A percentile compares a stretch with the other conserved stretches of the same genome.
phyloP scores from a whole-genome alignment of 495 filamentous ascomycete genomes.

The Penicillium verhagenii region DNA sequence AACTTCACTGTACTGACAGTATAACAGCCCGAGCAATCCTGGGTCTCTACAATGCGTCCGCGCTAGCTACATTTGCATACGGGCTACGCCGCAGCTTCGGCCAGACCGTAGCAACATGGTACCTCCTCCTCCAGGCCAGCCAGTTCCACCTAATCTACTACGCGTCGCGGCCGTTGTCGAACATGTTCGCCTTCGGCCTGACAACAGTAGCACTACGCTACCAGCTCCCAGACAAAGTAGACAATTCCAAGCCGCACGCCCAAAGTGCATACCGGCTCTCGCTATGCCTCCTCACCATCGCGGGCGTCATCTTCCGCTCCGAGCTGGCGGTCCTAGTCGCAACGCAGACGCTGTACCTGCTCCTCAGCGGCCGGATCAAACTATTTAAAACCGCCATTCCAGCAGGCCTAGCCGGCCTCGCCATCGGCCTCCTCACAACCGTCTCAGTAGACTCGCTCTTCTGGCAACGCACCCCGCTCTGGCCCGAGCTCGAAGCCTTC shows the following conservation, averaged over 20 bases:
- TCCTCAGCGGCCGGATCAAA: constrained; percentile 53
- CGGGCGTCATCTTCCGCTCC: constrained; percentile 85
- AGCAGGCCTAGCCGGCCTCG: constrained; percentile 65
- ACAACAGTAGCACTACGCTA: constrained; percentile 70
- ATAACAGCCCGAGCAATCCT: constrained; percentile 68
- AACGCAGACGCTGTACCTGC: constrained; percentile 45
- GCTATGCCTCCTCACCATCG: constrained; percentile 73
- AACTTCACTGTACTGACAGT: constrained; percentile 5
- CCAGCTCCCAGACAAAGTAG: constrained; percentile 59
- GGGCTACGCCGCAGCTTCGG: constrained; percentile 71
- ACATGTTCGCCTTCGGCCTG: constrained; percentile 92
- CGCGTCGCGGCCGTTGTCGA: constrained; percentile 86
- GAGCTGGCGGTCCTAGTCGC: constrained; percentile 82
- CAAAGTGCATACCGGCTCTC: constrained; percentile 37
- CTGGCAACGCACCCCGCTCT: constrained; percentile 77
- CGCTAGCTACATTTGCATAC: constrained; percentile 62
- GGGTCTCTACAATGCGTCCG: constrained; percentile 71
- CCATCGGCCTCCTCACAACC: constrained; percentile 61
- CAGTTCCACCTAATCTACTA: constrained; percentile 97
- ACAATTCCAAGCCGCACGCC: background rate
- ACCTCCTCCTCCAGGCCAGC: constrained; percentile 72
- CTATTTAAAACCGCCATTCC: constrained; percentile 57
- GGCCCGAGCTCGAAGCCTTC: constrained; percentile 90
- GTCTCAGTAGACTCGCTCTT: constrained; percentile 84
- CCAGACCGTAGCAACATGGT: constrained; percentile 71